Conservation (phyloP, 2,329 filamentous ascomycete species). For the Clarireedia paspali region DNA sequence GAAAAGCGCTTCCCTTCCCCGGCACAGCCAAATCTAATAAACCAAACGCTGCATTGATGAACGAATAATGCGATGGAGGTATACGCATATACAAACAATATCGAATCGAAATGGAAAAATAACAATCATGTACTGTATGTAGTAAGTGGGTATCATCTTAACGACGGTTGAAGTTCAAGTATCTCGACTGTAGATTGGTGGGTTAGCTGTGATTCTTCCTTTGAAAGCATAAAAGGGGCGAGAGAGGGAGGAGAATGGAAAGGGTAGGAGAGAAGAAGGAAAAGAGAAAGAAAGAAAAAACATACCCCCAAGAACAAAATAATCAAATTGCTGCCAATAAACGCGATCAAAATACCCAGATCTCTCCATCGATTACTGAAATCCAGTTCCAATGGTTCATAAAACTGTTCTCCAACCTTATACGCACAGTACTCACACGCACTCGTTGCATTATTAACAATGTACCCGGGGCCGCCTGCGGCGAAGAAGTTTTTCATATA, state of each 20-base stretch:
- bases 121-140: too few species aligned
- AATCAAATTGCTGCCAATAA: slow-evolving; percentile 70
- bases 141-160: slow-evolving; percentile 16
- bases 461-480: slow-evolving; percentile 61
- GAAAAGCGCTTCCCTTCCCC: too few species aligned
- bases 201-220: slow-evolving; percentile 9
- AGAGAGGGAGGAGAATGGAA: too few species aligned
- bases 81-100: too few species aligned
- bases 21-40: too few species aligned
- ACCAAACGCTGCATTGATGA: too few species aligned
- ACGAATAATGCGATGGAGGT: too few species aligned
- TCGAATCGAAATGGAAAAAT: too few species aligned
- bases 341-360: slow-evolving; percentile 68
- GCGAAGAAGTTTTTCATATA: slow-evolving; percentile 70
- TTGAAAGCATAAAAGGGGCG: too few species aligned
- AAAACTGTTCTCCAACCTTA: slow-evolving; percentile 75
- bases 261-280: too few species aligned
- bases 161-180: slow-evolving; percentile 39
- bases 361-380: slow-evolving; percentile 74
- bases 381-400: slow-evolving; percentile 54
- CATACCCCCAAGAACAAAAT: slow-evolving; percentile 45
- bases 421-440: slow-evolving; percentile 78
- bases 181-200: slow-evolving; percentile 25
- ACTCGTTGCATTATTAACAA: slow-evolving; percentile 57
- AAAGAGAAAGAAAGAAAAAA: not conserved